Conservation (phyloP, 1,139 yeast species). For the Kodamaea sp. region DNA sequence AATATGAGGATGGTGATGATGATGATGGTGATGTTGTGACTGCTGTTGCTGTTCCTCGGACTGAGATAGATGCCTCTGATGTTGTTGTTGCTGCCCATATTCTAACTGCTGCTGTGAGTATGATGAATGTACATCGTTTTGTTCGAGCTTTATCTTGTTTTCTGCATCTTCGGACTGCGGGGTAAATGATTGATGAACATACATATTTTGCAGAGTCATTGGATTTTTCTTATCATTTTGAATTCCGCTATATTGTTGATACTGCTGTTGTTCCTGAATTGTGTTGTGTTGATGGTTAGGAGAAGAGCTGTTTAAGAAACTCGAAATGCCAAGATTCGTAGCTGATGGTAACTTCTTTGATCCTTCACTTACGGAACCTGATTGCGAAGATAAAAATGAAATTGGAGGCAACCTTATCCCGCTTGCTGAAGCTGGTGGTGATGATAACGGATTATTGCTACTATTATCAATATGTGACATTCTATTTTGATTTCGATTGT, state of each 20-base stretch:
- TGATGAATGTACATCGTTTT: background rate
- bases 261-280: slow-evolving; percentile 5
- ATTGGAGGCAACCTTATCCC: slow-evolving; percentile 29
- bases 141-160: too few species aligned
- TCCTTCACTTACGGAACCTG: slow-evolving; percentile 8
- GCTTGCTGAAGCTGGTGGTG: slow-evolving; percentile 1
- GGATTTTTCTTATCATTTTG: too few species aligned
- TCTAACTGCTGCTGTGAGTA: slow-evolving; percentile 2
- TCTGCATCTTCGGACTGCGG: too few species aligned
- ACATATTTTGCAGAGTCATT: too few species aligned
- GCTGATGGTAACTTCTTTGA: slow-evolving; percentile 18
- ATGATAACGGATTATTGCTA: background rate
- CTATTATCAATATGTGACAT: slow-evolving; percentile 2
- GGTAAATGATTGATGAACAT: too few species aligned
- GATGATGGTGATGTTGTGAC: slow-evolving; percentile 5
- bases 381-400: slow-evolving; percentile 22
- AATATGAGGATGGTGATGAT: slow-evolving; percentile 6
- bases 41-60: slow-evolving; percentile 6
- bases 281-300: slow-evolving; percentile 10
- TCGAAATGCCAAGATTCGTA: slow-evolving; percentile 20
- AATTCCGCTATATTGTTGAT: slow-evolving; percentile 1
- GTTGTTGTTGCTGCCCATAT: slow-evolving; percentile 6
- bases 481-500: background rate
- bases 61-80: slow-evolving; percentile 1
- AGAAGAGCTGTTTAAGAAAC: slow-evolving; percentile 13